phyloP scores from a whole-genome alignment of 306 rosid species.

The Citrullus colocynthis region DNA sequence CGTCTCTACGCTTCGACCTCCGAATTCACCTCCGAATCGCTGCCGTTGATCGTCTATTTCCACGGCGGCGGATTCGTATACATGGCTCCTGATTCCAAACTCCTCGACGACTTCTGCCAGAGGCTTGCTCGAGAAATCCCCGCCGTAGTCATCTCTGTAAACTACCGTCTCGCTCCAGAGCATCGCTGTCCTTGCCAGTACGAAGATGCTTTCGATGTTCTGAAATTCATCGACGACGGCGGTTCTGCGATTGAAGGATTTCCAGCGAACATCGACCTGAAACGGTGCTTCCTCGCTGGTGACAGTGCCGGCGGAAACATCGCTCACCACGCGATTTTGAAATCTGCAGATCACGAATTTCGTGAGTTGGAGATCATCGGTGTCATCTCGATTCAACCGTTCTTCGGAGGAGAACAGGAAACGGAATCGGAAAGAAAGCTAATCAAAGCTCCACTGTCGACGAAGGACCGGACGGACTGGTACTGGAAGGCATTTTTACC shows the following conservation, averaged over 20 bases:
- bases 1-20: background rate
- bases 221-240: constrained; percentile 1
- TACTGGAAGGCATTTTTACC: background rate
- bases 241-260: background rate
- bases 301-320: constrained; percentile 7
- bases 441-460: background rate
- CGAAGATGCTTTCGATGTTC: background rate
- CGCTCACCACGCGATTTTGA: background rate
- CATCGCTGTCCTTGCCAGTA: background rate
- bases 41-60: background rate
- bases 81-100: background rate
- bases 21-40: background rate
- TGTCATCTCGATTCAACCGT: background rate
- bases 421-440: background rate
- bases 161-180: constrained; percentile 1
- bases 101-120: background rate
- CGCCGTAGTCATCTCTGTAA: background rate
- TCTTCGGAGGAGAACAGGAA: background rate
- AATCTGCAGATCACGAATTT: background rate
- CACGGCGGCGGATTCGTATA: background rate
- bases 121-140: background rate
- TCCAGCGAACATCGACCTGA: background rate
- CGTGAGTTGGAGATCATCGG: background rate
- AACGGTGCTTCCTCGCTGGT: background rate
- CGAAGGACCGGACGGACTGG: background rate